Evolutionary conservation across 129 eudicot species (phyloP), one percentile per base, ranked within the genome.

Genomic region (Glebionis coronaria): DNA sequence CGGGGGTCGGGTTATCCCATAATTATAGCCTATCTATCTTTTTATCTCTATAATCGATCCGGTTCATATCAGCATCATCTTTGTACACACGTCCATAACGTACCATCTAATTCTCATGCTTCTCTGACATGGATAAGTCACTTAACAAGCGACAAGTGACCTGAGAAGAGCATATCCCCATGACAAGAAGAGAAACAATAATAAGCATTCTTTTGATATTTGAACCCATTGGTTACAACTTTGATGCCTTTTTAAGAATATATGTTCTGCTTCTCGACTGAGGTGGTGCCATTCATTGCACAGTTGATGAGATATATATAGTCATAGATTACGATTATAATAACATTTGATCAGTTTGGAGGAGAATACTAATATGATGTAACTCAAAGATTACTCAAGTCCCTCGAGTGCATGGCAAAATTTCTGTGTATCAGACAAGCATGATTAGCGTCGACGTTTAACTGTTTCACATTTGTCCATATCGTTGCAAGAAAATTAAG

Each of bases 41-140:
- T n/a, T n/a, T n/a, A n/a, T n/a, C n/a, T n/a, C n/a, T n/a, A n/a
- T n/a, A n/a, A n/a, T n/a, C n/a, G n/a, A n/a, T n/a, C n/a, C n/a
- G n/a, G n/a, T n/a, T n/a, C n/a, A n/a, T n/a, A n/a, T n/a, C n/a
- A n/a, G n/a, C n/a, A n/a, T 50, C 25, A 19, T 75, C 65, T 25
- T 76, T 55, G 75, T 76, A 81, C 65, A 56, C 64, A 29, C 81
- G 78, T 15, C 81, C 85, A 54, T 58, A 72, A 3, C 18, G 60
- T 27, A 65, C 67, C 81, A 81, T 81, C 85, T 81, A 81, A 51
- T 23, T 29, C 58, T 80, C 80, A 31, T 80, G 84, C 38, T 55
- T 64, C 44, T 64, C 54, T 14, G 44, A 56, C 77, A 74, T 80
- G 5, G 73, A 55, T 31, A 44, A 5, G 16, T 70, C 63, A 23